Base-by-base conservation (phyloP, 208 protist genomes). In the Leishmania lainsoni region DNA sequence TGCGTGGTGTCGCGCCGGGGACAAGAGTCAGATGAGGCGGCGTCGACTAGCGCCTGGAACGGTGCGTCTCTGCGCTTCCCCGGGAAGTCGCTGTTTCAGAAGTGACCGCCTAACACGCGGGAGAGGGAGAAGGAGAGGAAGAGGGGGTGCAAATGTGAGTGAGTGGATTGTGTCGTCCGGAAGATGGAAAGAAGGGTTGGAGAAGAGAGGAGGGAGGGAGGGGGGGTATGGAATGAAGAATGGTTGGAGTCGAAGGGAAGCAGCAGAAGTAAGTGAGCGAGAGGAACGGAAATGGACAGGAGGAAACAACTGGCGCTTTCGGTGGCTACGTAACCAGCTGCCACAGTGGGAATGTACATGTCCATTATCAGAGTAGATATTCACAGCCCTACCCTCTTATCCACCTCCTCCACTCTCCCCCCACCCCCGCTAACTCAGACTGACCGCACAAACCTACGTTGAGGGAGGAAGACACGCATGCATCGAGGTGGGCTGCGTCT, bases 221-320 rank as follows among this genome's bases (percentile, higher is more conserved):
- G 66, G 66, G 66, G 66, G 66, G 22, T 26, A 20, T 49, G 22
- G 32, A 14, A 29, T 26, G 42, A 29, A 17, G 39, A 20, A 72
- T 49, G 66, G 20, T 16, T 22, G 66, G 26, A 17, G 1, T 5
- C 9, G n/a, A 75, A 39, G 52, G n/a, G n/a, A 29, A 42, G 66
- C 63, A 81, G 59, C 49, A 79, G 66, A 68, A 61, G 32, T 29
- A 73, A 20, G 73, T 12, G 72, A 75, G 69, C 16, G 20, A 39
- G 10, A 42, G 35, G 2, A 74, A 65, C 74, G 5, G 32, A 83
- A 75, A 78, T 76, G 3, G 35, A 42, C 32, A 32, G n/a, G 32
- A 58, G 72, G 17, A 22, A 29, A 73, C 17, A 22, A 49, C 5
- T n/a, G 68, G 8, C 22, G 10, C 14, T 48, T 17, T 45, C 45